phyloP scores from a whole-genome alignment of 192 early-diverging fungal genomes.

The Thamnidium elegans region DNA sequence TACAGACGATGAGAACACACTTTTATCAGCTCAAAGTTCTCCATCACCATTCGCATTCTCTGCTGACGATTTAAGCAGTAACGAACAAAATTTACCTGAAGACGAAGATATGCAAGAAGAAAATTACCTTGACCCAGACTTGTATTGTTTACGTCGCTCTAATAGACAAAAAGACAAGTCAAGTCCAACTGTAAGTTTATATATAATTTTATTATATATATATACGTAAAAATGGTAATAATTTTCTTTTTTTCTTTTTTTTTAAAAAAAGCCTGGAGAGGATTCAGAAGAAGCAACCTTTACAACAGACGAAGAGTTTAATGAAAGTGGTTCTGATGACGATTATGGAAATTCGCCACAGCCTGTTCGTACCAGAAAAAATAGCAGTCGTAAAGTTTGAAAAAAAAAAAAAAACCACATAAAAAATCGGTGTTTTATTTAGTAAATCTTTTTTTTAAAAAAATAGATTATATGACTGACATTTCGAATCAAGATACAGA shows the following conservation, averaged over 20 bases:
- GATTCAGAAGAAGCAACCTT: constrained; percentile 8
- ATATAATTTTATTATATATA: no score
- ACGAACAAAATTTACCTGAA: neutral
- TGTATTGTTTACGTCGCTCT: constrained; percentile 65
- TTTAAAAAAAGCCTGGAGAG: neutral
- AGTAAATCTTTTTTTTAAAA: neutral
- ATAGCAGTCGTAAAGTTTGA: neutral
- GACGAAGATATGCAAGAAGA: constrained; percentile 4
- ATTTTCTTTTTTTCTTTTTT: neutral
- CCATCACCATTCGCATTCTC: constrained; percentile 7
- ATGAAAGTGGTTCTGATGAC: constrained; percentile 9
- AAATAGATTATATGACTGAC: constrained; percentile 5
- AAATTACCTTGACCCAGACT: constrained; percentile 51
- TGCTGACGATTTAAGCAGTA: neutral
- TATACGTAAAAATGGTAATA: no score
- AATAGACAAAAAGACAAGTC: constrained; percentile 5
- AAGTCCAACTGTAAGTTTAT: neutral
- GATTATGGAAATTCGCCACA: neutral
- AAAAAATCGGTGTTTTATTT: neutral
- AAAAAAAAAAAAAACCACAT: neutral
- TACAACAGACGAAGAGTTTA: constrained; percentile 7
- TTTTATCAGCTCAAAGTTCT: constrained; percentile 6
- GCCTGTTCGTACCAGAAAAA: neutral
- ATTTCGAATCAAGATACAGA: neutral
- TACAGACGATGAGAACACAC: neutral